Evolutionary conservation across 441 rosid genomes (phyloP), one percentile per base, ranked within the genome.

Genomic region (Cnidoscolus chayamansa): DNA sequence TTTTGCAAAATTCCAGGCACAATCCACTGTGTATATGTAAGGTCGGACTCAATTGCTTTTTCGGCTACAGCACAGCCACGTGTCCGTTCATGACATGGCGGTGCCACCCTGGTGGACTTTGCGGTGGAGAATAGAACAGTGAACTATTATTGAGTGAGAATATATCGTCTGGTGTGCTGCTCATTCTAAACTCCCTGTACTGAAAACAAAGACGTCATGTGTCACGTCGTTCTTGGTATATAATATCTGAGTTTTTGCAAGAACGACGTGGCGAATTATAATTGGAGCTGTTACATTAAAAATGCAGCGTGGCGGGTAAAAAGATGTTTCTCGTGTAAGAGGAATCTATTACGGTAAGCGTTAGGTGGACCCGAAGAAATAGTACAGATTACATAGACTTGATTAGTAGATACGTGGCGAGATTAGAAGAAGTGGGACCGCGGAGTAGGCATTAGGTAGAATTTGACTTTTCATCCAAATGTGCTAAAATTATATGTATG

Each of bases 21-120:
- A 43, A 58, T 58, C 65, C 48, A 69, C 15, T 43, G 67, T 37
- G n/a, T 37, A 37, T 31, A 30, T 19, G 19, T 15, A 19, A 47
- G 51, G 77, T 76, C 74, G 72, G 37, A 63, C 17, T 70, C 79
- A 17, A 20, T 20, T 0, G 20, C 63, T 53, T 54, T 72, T 67
- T 19, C 13, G 37, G 25, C 20, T 31, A 10, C 17, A 3, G 67
- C 49, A 49, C 67, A 56, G 61, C 84, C 81, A 66, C 80, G 78
- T 76, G 78, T 73, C 74, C 20, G 10, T 13, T 16, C 7, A 50
- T 19, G 53, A 48, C 32, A 2, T 35, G 68, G 61, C 56, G 40
- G 10, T 60, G 63, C 50, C 67, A 25, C 32, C 63, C 67, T 60
- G 64, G 67, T 48, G 31, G n/a, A 47, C 57, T 47, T 66, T 59